Percentiles rank a stretch among this genome's conserved stretches.
phyloP scores from a whole-genome alignment of 108 stramenopile genomes.

The Cyclotella sp. region DNA sequence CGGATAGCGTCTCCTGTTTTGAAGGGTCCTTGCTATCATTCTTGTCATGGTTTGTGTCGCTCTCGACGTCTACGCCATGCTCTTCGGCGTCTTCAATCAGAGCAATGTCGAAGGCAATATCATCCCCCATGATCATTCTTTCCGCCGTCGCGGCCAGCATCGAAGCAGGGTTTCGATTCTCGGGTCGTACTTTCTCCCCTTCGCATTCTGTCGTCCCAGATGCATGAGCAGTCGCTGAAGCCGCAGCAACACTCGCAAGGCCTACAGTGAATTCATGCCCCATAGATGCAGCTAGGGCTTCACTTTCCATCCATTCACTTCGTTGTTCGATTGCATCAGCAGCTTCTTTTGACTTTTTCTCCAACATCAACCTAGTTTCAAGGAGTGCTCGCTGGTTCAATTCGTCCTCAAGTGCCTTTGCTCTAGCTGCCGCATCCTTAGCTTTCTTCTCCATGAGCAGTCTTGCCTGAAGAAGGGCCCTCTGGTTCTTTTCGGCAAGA shows the following conservation, averaged over 20 bases:
- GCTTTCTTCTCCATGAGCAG: constrained; percentile 4
- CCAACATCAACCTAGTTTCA: background rate
- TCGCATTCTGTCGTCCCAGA: constrained; percentile 4
- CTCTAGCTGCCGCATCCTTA: background rate
- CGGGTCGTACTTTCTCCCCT: background rate
- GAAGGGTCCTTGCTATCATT: background rate
- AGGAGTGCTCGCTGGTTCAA: background rate
- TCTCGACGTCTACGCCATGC: background rate
- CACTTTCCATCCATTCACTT: constrained; percentile 42
- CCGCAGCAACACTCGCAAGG: constrained; percentile 14
- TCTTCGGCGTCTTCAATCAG: constrained; percentile 21
- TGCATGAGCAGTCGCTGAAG: constrained; percentile 1
- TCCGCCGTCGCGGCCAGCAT: constrained; percentile 16
- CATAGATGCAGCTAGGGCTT: constrained; percentile 29
- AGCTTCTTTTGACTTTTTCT: background rate
- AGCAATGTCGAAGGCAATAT: constrained; percentile 22
- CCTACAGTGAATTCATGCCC: constrained; percentile 23
- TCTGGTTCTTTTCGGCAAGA: constrained; percentile 10
- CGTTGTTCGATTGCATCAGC: background rate
- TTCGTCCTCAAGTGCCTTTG: background rate
- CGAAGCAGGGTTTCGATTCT: background rate
- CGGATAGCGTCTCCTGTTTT: constrained; percentile 12
- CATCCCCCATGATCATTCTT: constrained; percentile 20
- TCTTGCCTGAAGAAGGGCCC: constrained; percentile 13
- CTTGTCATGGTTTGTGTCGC: background rate